Conservation (phyloP, 1,139 yeast species). For the Geotrichum fermentans region DNA sequence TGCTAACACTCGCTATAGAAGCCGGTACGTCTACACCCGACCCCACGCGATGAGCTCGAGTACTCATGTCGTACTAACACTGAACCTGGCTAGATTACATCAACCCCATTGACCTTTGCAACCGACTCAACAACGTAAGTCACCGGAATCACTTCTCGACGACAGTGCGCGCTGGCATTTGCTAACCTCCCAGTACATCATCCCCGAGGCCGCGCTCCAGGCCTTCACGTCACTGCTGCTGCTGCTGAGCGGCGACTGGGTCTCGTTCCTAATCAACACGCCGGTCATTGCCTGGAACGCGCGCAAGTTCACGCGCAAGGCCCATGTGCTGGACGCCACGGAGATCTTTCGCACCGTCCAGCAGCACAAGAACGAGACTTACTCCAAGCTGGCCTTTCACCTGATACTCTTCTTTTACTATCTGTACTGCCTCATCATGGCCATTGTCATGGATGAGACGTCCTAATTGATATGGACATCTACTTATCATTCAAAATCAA, state of each 20-base stretch:
- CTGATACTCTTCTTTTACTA: constrained; percentile 84
- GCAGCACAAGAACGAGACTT: constrained; percentile 83
- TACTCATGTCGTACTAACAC: neutral
- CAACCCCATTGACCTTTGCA: constrained; percentile 90
- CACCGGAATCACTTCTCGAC: neutral
- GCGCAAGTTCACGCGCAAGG: constrained; percentile 61
- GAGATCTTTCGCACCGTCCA: constrained; percentile 89
- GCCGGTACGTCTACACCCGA: constrained; percentile 22
- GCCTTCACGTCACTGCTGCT: constrained; percentile 62
- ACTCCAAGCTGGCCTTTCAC: constrained; percentile 81
- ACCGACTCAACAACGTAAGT: constrained; percentile 56
- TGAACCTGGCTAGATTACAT: constrained; percentile 45
- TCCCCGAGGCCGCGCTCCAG: constrained; percentile 82
- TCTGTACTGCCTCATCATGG: constrained; percentile 77
- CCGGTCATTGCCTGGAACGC: constrained; percentile 77
- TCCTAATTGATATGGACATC: no score
- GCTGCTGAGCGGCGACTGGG: constrained; percentile 85
- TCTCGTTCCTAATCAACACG: constrained; percentile 69
- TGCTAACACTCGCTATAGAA: constrained; percentile 20
- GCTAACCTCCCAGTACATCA: constrained; percentile 44
- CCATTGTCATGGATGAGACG: constrained; percentile 19
- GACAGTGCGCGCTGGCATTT: neutral
- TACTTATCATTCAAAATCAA: neutral
- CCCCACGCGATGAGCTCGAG: neutral
- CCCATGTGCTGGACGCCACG: constrained; percentile 84